Evolutionary conservation across 1,139 yeast genomes (phyloP).

Genomic region (Yamadazyma diospyri): DNA sequence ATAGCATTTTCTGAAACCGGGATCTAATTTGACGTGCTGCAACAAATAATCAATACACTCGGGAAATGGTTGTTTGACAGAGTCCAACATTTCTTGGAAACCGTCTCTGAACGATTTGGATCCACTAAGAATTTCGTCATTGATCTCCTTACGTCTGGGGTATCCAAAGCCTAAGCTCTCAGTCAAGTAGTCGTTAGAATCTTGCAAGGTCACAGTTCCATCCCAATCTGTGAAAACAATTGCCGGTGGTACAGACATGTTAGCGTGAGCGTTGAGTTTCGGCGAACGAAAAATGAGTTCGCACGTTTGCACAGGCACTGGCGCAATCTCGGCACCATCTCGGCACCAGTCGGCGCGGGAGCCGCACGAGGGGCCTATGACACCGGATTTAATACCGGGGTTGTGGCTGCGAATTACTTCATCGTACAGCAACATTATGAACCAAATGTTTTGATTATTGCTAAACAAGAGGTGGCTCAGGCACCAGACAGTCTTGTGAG

Average conservation of each 20-base stretch:
- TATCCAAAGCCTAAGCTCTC: slow-evolving; percentile 87
- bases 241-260: slow-evolving; percentile 35
- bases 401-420: no score
- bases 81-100: slow-evolving; percentile 77
- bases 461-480: no score
- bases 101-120: slow-evolving; percentile 73
- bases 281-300: no score
- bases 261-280: not conserved
- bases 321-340: no score
- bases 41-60: slow-evolving; percentile 72
- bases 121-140: slow-evolving; percentile 72
- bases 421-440: no score
- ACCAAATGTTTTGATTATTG: no score
- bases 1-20: slow-evolving; percentile 83
- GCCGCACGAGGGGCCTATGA: no score
- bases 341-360: no score
- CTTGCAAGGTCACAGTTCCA: slow-evolving; percentile 90
- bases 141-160: slow-evolving; percentile 60
- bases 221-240: slow-evolving; percentile 96
- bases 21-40: slow-evolving; percentile 70
- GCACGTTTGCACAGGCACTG: no score
- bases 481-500: no score
- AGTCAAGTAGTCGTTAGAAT: slow-evolving; percentile 87
- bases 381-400: no score
- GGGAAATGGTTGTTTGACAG: slow-evolving; percentile 71